Conservation (phyloP, 169 alveolate species). For the Perkinsus chesapeaki region DNA sequence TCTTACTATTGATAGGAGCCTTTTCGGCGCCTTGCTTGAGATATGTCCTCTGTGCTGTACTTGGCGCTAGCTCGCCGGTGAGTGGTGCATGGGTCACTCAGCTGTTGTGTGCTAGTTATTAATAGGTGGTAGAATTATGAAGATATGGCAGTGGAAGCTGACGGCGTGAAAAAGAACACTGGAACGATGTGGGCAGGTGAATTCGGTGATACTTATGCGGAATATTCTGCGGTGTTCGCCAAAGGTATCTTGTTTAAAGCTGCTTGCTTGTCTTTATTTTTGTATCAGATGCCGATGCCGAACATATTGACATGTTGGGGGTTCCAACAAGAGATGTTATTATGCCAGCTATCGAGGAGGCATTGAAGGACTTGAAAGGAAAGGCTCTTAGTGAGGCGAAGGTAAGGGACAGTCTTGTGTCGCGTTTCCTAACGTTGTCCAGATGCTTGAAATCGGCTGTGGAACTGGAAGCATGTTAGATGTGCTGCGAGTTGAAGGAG, state of each 20-base stretch:
- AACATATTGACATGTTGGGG: background rate
- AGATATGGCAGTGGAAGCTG: background rate
- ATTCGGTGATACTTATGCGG: background rate
- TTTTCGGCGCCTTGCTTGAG: too few relatives aligned
- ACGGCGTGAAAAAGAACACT: background rate
- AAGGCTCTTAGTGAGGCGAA: background rate
- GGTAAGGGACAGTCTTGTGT: background rate
- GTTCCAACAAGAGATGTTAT: background rate
- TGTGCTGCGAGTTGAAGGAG: background rate
- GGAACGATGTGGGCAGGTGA: background rate
- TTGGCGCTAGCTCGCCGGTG: too few relatives aligned
- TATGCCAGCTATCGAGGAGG: background rate
- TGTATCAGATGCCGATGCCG: background rate
- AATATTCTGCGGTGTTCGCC: background rate
- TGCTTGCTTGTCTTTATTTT: background rate
- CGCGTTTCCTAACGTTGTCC: background rate
- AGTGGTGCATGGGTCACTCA: too few relatives aligned
- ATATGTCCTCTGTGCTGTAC: too few relatives aligned
- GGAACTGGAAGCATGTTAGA: background rate
- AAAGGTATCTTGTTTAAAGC: background rate
- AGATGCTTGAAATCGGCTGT: background rate
- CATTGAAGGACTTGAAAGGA: background rate
- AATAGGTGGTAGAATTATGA: background rate
- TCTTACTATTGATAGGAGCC: too few relatives aligned
- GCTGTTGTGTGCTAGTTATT: too few relatives aligned